Conservation (phyloP, 208 protist species). For the Wallacemonas sp. region DNA sequence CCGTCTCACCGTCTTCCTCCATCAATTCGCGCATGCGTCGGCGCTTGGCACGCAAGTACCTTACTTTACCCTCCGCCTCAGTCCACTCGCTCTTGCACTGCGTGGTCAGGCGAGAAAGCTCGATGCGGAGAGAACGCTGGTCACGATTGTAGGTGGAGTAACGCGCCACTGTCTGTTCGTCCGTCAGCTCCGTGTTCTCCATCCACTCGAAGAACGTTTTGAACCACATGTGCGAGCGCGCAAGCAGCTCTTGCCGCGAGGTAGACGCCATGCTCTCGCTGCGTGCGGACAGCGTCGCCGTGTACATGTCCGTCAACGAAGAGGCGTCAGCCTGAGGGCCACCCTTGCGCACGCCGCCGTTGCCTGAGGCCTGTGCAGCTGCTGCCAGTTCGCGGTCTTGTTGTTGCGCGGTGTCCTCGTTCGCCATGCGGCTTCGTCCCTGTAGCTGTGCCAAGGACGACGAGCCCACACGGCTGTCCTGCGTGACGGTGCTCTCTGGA, state of each 20-base stretch:
- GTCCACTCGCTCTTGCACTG: slow-evolving; percentile 42
- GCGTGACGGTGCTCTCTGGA: slow-evolving; percentile 4
- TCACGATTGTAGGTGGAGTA: slow-evolving; percentile 60
- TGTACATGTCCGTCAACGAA: background rate
- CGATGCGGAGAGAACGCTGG: slow-evolving; percentile 74
- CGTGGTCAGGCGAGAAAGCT: slow-evolving; percentile 55
- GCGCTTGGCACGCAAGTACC: slow-evolving; percentile 64
- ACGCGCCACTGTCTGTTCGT: slow-evolving; percentile 66
- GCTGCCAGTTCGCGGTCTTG: background rate
- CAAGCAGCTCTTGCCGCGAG: slow-evolving; percentile 64
- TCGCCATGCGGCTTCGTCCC: background rate
- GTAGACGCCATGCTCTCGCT: slow-evolving; percentile 24
- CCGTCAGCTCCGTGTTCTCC: slow-evolving; percentile 55
- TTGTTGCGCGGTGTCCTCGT: background rate
- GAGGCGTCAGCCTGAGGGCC: background rate
- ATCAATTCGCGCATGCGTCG: slow-evolving; percentile 72
- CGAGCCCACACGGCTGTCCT: background rate
- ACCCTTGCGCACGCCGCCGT: slow-evolving; percentile 5
- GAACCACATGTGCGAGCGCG: slow-evolving; percentile 65
- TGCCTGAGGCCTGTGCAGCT: too few relatives aligned
- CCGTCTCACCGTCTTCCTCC: slow-evolving; percentile 52
- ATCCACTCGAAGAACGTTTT: slow-evolving; percentile 78
- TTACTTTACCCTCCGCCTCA: slow-evolving; percentile 51
- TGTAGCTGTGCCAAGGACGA: background rate
- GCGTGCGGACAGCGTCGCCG: background rate